phyloP scores from a whole-genome alignment of 768 basidiomycete species.

The Naganishia randhawae region DNA sequence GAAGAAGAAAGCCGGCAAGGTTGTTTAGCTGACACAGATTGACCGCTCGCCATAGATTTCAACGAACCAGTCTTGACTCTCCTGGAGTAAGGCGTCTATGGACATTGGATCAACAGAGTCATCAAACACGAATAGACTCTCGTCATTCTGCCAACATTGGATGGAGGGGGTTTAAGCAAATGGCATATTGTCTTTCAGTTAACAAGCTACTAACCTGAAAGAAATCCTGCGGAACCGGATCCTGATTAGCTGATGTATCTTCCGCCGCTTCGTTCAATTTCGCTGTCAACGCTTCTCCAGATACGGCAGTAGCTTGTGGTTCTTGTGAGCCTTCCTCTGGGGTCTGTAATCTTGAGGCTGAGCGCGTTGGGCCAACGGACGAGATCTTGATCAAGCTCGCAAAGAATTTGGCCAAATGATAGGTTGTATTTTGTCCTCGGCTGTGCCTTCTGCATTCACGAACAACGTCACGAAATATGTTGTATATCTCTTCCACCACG shows the following conservation, averaged over 20 bases:
- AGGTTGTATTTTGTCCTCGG: slow-evolving; percentile 27
- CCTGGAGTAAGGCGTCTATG: slow-evolving; percentile 26
- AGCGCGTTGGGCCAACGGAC: slow-evolving; percentile 27
- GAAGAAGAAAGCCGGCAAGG: neutral
- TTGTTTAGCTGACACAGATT: neutral
- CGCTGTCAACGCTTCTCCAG: slow-evolving; percentile 15
- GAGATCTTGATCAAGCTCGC: slow-evolving; percentile 24
- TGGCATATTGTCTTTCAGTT: neutral
- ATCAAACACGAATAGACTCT: slow-evolving; percentile 22
- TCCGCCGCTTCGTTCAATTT: slow-evolving; percentile 18
- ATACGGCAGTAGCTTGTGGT: neutral
- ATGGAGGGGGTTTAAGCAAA: neutral
- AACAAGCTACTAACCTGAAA: neutral
- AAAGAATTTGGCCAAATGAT: slow-evolving; percentile 30
- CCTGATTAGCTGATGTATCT: neutral
- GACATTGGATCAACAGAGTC: slow-evolving; percentile 21
- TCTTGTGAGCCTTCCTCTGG: slow-evolving; percentile 3
- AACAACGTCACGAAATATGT: slow-evolving; percentile 27
- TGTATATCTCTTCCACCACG: slow-evolving; percentile 19
- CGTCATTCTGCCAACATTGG: slow-evolving; percentile 12
- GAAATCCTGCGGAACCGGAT: slow-evolving; percentile 4
- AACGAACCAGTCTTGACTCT: slow-evolving; percentile 30
- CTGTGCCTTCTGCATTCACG: slow-evolving; percentile 21
- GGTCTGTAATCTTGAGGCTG: slow-evolving; percentile 14
- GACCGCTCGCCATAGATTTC: neutral